Evolutionary conservation across 768 basidiomycete species (phyloP).

Genomic region (Asterophora lycoperdoides): DNA sequence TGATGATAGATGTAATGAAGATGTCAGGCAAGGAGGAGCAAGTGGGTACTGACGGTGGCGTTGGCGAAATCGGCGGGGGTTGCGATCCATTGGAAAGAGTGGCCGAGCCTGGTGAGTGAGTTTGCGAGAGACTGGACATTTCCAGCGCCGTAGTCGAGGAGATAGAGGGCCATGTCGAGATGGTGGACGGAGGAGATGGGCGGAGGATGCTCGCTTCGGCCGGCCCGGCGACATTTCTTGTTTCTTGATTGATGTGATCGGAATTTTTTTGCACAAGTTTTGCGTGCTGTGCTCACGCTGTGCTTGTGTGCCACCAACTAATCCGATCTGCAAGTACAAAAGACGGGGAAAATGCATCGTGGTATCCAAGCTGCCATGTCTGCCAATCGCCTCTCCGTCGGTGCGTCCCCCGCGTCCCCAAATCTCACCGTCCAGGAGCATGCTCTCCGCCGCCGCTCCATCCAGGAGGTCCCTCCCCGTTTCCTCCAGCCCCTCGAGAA

Average conservation of each 20-base stretch:
- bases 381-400: constrained; percentile 40
- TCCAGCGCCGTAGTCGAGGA: constrained; percentile 96
- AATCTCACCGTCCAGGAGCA: constrained; percentile 40
- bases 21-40: constrained; percentile 8
- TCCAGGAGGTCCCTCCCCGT: constrained; percentile 42
- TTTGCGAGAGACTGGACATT: constrained; percentile 94
- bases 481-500: constrained; percentile 82
- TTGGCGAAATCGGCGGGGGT: constrained; percentile 75
- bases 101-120: constrained; percentile 78
- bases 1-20: constrained; percentile 31
- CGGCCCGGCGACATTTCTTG: background rate
- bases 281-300: too few species aligned
- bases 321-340: constrained; percentile 7
- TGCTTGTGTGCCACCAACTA: background rate
- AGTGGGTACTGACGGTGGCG: constrained; percentile 69
- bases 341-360: too few species aligned
- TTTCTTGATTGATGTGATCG: constrained; percentile 10
- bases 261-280: too few species aligned
- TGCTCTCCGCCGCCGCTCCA: constrained; percentile 29
- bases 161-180: constrained; percentile 54
- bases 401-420: constrained; percentile 45
- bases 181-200: background rate
- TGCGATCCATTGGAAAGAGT: constrained; percentile 86
- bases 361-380: too few species aligned
- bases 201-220: background rate